Conservation (phyloP, 768 basidiomycete species). For the Suillus bovinus region DNA sequence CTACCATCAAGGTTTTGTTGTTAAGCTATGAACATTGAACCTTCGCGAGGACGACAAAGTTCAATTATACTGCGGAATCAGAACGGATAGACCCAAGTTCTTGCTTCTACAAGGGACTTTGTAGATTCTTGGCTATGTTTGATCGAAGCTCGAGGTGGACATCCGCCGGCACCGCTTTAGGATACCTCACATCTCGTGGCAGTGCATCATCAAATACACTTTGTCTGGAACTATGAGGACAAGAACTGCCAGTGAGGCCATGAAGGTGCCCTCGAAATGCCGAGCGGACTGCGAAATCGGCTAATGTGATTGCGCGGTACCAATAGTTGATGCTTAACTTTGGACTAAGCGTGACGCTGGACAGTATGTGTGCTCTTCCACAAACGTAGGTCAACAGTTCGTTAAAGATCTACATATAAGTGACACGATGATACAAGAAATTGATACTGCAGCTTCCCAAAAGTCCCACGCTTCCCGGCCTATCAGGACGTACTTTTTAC, state of each 20-base stretch:
- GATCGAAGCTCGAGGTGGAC: background rate
- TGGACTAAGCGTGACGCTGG: too few species aligned
- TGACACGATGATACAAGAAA: constrained; percentile 3
- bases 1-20: background rate
- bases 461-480: background rate
- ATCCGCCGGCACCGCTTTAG: background rate
- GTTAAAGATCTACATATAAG: constrained; percentile 5
- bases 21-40: background rate
- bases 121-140: background rate
- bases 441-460: background rate
- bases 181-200: too few species aligned
- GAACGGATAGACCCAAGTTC: background rate
- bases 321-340: too few species aligned
- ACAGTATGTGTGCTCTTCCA: background rate
- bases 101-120: background rate
- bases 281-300: too few species aligned
- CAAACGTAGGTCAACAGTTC: background rate
- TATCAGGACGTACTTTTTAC: constrained; percentile 18
- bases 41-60: background rate
- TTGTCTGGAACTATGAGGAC: too few species aligned
- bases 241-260: too few species aligned
- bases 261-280: too few species aligned
- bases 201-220: too few species aligned
- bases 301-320: too few species aligned
- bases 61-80: constrained; percentile 1